Conservation (phyloP, 1,284 basidiomycete genomes). For the Sphaerobolus stellatus region DNA sequence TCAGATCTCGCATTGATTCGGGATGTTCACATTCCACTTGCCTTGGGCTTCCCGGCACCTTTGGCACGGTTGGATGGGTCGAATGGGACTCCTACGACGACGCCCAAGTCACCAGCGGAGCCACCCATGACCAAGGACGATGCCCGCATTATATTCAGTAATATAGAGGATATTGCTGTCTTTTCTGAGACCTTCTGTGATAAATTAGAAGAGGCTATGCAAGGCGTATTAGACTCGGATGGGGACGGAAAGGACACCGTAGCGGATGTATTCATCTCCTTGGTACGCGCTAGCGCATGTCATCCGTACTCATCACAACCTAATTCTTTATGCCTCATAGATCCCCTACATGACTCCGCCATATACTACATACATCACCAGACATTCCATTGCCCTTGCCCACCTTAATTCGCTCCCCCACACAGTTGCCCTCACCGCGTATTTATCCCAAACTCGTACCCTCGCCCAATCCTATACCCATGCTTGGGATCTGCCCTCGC, state of each 20-base stretch:
- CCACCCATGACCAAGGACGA: constrained; percentile 74
- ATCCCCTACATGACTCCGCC: constrained; percentile 75
- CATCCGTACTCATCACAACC: not conserved
- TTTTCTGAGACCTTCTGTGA: constrained; percentile 70
- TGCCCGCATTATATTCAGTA: constrained; percentile 74
- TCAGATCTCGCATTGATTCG: constrained; percentile 83
- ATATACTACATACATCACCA: constrained; percentile 86
- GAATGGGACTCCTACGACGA: constrained; percentile 32
- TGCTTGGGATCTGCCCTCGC: constrained; percentile 91
- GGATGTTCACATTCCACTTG: constrained; percentile 80
- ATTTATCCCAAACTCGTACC: constrained; percentile 67
- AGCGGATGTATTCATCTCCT: constrained; percentile 74
- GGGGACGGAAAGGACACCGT: constrained; percentile 65
- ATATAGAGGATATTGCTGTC: constrained; percentile 71
- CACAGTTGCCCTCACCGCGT: constrained; percentile 58
- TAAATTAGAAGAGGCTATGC: constrained; percentile 56
- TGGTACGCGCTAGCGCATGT: constrained; percentile 46
- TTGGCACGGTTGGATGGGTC: constrained; percentile 26
- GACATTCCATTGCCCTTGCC: constrained; percentile 74
- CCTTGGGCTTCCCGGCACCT: constrained; percentile 42
- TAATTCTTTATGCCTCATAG: constrained; percentile 37
- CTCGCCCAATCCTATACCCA: constrained; percentile 75
- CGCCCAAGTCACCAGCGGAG: constrained; percentile 25
- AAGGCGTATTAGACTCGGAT: constrained; percentile 50
- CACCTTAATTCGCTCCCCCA: constrained; percentile 62